Percentiles rank a stretch among this genome's conserved stretches.
These are phyloP conservation scores for Septoria petroselini DNA, from an alignment of 2,329 filamentous ascomycete genomes.

Conservation along the genomic window DNA sequence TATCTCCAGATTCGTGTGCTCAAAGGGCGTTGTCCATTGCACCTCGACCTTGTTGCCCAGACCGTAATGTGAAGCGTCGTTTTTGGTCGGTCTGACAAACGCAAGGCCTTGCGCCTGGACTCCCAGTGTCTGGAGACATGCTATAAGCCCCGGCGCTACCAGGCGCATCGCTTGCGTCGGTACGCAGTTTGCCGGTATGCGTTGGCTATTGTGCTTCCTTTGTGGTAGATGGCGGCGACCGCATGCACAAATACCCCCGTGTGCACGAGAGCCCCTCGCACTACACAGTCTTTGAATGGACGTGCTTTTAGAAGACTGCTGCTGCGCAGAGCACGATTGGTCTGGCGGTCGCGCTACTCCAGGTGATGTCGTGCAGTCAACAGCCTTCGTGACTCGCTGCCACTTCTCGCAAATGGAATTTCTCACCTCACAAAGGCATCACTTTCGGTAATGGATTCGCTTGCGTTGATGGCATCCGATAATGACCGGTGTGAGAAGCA, in stretches of 20 bases:
- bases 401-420: not conserved
- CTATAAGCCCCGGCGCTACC: not conserved
- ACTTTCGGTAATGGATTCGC: not conserved
- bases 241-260: not conserved
- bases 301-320: too few relatives aligned
- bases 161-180: not conserved
- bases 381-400: too few relatives aligned
- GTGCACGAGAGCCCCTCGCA: too few relatives aligned
- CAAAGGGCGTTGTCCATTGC: slow-evolving; percentile 12
- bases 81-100: slow-evolving; percentile 1
- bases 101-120: not conserved
- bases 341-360: not conserved
- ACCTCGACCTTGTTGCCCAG: slow-evolving; percentile 8
- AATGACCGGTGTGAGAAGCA: not conserved
- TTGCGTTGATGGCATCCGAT: not conserved
- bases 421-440: not conserved
- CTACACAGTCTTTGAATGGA: too few relatives aligned
- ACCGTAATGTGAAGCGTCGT: slow-evolving; percentile 12
- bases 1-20: slow-evolving; percentile 14
- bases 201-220: not conserved
- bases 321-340: not conserved
- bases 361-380: not conserved
- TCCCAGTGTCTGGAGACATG: not conserved
- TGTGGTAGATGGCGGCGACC: too few relatives aligned
- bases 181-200: not conserved